Evolutionary conservation across 73 alveolate genomes (phyloP).

Genomic region (Breviolum minutum): DNA sequence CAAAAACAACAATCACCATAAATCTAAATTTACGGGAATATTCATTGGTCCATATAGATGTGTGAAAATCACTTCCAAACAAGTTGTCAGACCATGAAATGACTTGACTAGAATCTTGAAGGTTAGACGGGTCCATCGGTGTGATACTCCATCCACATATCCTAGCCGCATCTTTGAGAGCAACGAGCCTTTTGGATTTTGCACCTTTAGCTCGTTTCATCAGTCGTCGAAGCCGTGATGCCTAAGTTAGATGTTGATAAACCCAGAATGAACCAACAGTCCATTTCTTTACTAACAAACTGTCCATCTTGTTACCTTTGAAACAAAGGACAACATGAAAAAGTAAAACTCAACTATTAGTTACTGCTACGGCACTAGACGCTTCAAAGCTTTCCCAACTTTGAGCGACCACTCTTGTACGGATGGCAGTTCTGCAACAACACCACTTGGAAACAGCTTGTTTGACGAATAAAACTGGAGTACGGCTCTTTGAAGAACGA

Average conservation of each 20-base stretch:
- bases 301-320: too few species aligned
- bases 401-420: not conserved
- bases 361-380: not conserved
- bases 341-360: too few species aligned
- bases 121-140: not conserved
- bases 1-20: not conserved
- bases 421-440: not conserved
- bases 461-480: not conserved
- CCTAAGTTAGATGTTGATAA: not conserved
- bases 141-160: not conserved
- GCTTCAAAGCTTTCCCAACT: not conserved
- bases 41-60: not conserved
- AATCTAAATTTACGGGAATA: too few species aligned
- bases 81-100: not conserved
- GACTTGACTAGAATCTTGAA: not conserved
- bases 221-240: conserved; percentile 37
- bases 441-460: not conserved
- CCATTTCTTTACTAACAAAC: not conserved
- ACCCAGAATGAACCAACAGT: not conserved
- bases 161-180: not conserved
- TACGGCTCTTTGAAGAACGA: not conserved
- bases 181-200: not conserved
- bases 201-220: not conserved
- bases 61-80: not conserved
- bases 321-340: too few species aligned